Percentiles rank a stretch among this genome's conserved stretches.
Conservation (phyloP, 1,284 basidiomycete species). For the Ceratobasidium sp. region DNA sequence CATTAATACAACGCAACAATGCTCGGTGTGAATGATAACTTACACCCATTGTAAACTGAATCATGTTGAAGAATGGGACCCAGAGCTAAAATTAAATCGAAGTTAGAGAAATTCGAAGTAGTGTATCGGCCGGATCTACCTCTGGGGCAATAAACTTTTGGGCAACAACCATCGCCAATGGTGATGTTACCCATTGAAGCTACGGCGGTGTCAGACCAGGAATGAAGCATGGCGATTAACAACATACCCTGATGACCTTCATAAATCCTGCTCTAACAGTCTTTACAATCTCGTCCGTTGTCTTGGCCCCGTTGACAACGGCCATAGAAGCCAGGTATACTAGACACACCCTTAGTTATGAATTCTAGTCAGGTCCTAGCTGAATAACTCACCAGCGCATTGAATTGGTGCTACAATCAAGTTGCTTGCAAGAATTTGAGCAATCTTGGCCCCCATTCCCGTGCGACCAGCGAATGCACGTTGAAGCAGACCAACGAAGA, state of each 20-base stretch:
- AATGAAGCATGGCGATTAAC: constrained; percentile 16
- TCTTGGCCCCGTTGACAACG: constrained; percentile 79
- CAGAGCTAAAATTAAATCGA: constrained; percentile 58
- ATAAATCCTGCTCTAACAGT: constrained; percentile 78
- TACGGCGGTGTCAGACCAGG: constrained; percentile 39
- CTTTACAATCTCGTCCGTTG: constrained; percentile 66
- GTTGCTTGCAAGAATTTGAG: constrained; percentile 78
- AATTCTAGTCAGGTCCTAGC: not conserved
- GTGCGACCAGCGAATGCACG: constrained; percentile 77
- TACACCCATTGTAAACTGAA: constrained; percentile 70
- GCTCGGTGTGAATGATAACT: constrained; percentile 46
- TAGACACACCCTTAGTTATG: constrained; percentile 43
- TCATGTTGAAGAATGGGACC: constrained; percentile 75
- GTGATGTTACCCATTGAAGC: constrained; percentile 78
- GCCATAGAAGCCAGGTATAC: constrained; percentile 78
- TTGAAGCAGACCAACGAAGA: constrained; percentile 73
- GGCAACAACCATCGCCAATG: constrained; percentile 70
- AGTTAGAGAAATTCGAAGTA: not conserved
- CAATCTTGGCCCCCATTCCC: constrained; percentile 68
- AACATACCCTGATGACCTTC: constrained; percentile 69
- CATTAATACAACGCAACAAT: not conserved
- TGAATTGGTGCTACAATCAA: constrained; percentile 79
- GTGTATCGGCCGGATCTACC: constrained; percentile 50
- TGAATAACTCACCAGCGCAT: constrained; percentile 59
- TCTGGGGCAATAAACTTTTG: constrained; percentile 76